A percentile compares a stretch with the other conserved stretches of the same genome.
Conservation (phyloP, 2,329 filamentous ascomycete genomes). For the Macroventuria anomochaeta region DNA sequence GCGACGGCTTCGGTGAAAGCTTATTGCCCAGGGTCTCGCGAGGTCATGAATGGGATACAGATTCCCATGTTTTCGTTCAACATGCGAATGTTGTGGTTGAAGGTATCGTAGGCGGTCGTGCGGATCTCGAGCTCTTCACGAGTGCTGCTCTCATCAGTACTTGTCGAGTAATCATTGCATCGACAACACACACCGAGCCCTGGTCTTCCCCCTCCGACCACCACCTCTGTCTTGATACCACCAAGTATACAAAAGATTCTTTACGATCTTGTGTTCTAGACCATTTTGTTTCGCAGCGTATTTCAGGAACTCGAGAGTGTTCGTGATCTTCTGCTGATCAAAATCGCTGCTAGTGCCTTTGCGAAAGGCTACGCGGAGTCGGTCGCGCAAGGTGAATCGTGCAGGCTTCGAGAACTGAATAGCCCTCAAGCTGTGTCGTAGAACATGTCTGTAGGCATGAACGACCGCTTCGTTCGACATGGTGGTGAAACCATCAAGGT, state of each 20-base stretch:
- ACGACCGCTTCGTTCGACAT: conserved; percentile 57
- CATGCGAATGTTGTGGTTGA: conserved; percentile 74
- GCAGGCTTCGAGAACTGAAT: conserved; percentile 74
- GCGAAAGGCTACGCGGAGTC: conserved; percentile 52
- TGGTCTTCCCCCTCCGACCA: conserved; percentile 39
- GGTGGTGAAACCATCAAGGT: conserved; percentile 10
- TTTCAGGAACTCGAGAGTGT: conserved; percentile 74
- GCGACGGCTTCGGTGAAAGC: conserved; percentile 2
- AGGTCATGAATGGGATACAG: conserved; percentile 54
- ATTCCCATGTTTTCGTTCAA: conserved; percentile 76
- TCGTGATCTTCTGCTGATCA: conserved; percentile 58
- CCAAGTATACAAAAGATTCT: conserved; percentile 66
- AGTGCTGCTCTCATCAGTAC: conserved; percentile 24
- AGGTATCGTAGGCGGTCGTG: conserved; percentile 62
- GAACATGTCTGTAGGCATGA: conserved; percentile 73
- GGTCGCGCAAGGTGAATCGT: conserved; percentile 66
- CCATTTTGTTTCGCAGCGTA: conserved; percentile 69
- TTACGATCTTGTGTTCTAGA: conserved; percentile 74
- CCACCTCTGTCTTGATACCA: conserved; percentile 51
- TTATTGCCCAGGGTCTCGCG: conserved; percentile 27
- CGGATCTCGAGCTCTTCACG: conserved; percentile 40
- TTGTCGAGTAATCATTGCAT: background rate
- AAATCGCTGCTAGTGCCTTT: conserved; percentile 40
- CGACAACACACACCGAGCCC: conserved; percentile 24
- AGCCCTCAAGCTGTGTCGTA: conserved; percentile 70